phyloP scores from a whole-genome alignment of 1,139 yeast genomes.

The Saccharomycopsis hybrid region DNA sequence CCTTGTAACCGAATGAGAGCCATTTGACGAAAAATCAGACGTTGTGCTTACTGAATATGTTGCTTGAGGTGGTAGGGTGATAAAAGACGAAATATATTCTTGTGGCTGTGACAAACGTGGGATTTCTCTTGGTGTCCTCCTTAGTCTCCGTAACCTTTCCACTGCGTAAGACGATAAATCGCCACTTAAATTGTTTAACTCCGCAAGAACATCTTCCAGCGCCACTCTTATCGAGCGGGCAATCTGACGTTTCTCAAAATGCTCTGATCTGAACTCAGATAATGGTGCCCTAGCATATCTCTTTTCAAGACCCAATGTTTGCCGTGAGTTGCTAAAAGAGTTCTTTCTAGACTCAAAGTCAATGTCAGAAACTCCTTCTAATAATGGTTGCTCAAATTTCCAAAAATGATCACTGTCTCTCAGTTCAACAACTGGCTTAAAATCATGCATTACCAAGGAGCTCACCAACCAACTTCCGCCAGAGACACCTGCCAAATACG shows the following conservation, averaged over 20 bases:
- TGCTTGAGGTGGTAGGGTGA: no score
- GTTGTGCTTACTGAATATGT: no score
- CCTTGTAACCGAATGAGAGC: no score
- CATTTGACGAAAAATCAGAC: no score
- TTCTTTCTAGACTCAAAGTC: conserved; percentile 28
- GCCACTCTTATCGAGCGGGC: neutral
- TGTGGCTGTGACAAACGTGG: no score
- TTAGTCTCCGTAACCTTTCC: conserved; percentile 1
- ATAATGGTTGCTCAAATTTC: conserved; percentile 42
- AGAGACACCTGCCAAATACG: conserved; percentile 58
- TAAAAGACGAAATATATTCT: no score
- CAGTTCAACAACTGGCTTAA: conserved; percentile 37
- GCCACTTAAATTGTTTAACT: neutral
- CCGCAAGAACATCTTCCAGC: neutral
- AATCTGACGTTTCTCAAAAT: neutral
- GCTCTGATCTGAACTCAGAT: no score
- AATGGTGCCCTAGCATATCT: conserved; percentile 11
- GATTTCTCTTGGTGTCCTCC: no score
- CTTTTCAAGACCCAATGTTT: conserved; percentile 20
- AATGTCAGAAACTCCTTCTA: conserved; percentile 47
- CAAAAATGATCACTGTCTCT: conserved; percentile 31
- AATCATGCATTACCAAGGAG: conserved; percentile 41
- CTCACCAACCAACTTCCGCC: conserved; percentile 67
- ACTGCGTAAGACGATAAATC: conserved; percentile 9
- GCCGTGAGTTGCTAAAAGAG: conserved; percentile 27